phyloP scores from a whole-genome alignment of 1,284 basidiomycete species.

The Pyrrhoderma lamaoense region DNA sequence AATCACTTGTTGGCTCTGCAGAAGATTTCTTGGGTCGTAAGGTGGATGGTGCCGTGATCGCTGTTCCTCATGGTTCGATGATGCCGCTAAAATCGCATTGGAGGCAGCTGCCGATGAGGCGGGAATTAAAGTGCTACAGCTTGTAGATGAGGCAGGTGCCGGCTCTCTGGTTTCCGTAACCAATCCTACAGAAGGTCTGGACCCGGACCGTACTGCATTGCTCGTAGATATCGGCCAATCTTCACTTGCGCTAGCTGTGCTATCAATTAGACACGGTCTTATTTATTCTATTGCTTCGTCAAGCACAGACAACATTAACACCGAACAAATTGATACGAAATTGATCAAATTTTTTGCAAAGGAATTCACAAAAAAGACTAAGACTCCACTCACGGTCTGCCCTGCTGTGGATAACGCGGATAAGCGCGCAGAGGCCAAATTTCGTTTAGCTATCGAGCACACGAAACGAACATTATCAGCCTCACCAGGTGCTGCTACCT shows the following conservation, averaged over 20 bases:
- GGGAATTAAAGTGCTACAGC: constrained; percentile 77
- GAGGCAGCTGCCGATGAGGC: constrained; percentile 72
- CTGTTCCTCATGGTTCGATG: constrained; percentile 75
- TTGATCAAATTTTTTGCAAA: constrained; percentile 91
- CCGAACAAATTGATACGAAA: constrained; percentile 70
- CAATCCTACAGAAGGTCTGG: constrained; percentile 35
- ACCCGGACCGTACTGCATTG: constrained; percentile 57
- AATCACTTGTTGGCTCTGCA: constrained; percentile 80
- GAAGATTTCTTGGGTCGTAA: constrained; percentile 88
- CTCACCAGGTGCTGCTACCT: constrained; percentile 81
- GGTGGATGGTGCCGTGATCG: constrained; percentile 79
- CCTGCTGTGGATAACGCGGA: constrained; percentile 55
- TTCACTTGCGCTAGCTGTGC: constrained; percentile 50
- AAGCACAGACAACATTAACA: constrained; percentile 41
- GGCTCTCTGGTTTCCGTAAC: constrained; percentile 55
- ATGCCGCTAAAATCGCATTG: constrained; percentile 65
- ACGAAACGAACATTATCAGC: constrained; percentile 93
- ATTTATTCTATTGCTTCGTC: constrained; percentile 48
- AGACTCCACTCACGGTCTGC: constrained; percentile 61
- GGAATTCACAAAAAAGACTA: constrained; percentile 97
- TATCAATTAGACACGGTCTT: constrained; percentile 63
- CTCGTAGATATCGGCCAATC: constrained; percentile 68
- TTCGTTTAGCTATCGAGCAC: constrained; percentile 89
- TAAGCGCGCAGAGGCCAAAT: constrained; percentile 87
- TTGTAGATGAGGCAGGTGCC: constrained; percentile 82